Base-by-base conservation (phyloP, 345 rosid species). In the Syzygium oleosum region DNA sequence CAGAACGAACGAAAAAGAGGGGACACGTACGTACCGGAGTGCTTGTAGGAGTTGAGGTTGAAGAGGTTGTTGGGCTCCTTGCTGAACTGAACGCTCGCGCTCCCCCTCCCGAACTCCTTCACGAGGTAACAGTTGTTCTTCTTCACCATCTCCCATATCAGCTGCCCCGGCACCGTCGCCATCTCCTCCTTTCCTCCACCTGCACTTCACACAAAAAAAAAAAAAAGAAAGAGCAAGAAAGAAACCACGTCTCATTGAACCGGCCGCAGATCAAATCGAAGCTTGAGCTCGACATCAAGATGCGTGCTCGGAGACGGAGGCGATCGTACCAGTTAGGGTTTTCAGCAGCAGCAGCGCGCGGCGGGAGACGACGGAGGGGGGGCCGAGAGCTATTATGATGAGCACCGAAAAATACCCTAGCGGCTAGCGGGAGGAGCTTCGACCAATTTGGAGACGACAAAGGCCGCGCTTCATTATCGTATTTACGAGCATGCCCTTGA, bases 111-210 rank as follows among this genome's bases (percentile, higher is more conserved):
- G 84, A 93, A 92, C 89, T 91, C 93, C 89, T 91, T 90, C 65
- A 92, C 91, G 85, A 94, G 80, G 86, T 92, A 92, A 5, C 84
- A 91, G 88, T 91, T 94, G 92, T 91, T 93, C 85, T 87, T 92
- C 90, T 93, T 93, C 86, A 93, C 92, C 3, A 93, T 90, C 89
- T 94, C 96, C 95, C 95, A 94, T 41, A 93, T 87, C 88, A 92
- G 88, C 52, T 91, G 93, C 51, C 93, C 93, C 22, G 94, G 91
- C 8, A 93, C 92, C 46, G 94, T 88, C 41, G 95, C 93, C 96
- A 92, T 94, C 61, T 55, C 88, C 85, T 79, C 88, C 85, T 56
- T 34, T 41, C 46, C 61, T 55, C 77, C 85, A 17, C 55, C 87
- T 29, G 23, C 84, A 52, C n/a, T n/a, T 31, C 53, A 84, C 55